Base-by-base conservation (phyloP, 108 stramenopile species). In the Cyclostephanos tholiformis region DNA sequence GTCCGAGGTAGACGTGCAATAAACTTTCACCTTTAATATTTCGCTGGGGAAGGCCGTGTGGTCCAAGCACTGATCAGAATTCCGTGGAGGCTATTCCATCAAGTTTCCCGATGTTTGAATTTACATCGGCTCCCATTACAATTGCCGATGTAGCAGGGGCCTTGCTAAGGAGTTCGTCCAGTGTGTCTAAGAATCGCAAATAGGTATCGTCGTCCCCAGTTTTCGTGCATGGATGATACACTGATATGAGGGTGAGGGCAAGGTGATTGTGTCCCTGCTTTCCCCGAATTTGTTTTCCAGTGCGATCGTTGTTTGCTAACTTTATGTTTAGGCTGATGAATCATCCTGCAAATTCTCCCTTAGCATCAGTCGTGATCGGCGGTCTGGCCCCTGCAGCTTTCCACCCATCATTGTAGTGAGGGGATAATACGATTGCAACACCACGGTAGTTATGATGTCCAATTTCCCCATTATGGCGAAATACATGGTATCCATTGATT, bases 351-450 rank as follows among this genome's bases (percentile, higher is more conserved):
- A 26, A 57, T 57, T 57, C 56, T 10, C 56, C 29, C 1, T 8
- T 30, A 11, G 27, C 11, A 13, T 57, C 56, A 1, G 56, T 57
- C 0, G 56, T 57, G 12, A n/a, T n/a, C n/a, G n/a, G n/a, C n/a
- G n/a, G n/a, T n/a, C n/a, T n/a, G n/a, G n/a, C n/a, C n/a, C n/a
- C 56, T 29, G 56, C 56, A 14, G 26, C 56, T 30, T 57, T 57
- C 56, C 56, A 57, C 10, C 27, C 56, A 9, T 57, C 56, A 11
- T 57, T 14, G 56, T 29, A 57, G 10, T 13, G 4, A 26, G 56
- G 56, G 4, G 56, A 57, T 10, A 57, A 12, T 57, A 57, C 10
- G 56, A 57, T 57, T 57, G 56, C 56, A 57, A 57, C 56, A 10
- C 56, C 56, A 11, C 56, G 56, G 29, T 14, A 57, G 11, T 29